Percentiles rank a stretch among this genome's conserved stretches.
Evolutionary conservation across 257 asterid species (phyloP).

Genomic region (Craterostigma plantagineum): DNA sequence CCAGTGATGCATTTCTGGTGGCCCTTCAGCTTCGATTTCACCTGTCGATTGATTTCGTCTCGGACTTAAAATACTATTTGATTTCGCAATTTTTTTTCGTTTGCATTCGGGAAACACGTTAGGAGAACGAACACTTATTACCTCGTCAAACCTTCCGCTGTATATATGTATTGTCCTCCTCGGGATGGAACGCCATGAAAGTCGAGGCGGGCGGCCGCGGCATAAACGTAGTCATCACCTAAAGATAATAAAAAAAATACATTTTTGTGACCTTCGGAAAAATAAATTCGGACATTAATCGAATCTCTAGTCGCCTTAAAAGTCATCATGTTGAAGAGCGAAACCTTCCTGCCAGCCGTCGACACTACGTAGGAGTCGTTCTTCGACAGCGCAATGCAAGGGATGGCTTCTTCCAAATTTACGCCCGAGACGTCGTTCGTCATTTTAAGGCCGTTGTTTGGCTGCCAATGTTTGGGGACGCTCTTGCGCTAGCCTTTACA

Average conservation of each 20-base stretch:
- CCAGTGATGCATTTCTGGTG: constrained; percentile 88
- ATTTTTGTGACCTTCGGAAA: not conserved
- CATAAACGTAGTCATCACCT: constrained; percentile 98
- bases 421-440: constrained; percentile 61
- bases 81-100: no score
- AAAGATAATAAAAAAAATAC: constrained; percentile 5
- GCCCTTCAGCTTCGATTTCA: constrained; percentile 84
- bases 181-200: constrained; percentile 84
- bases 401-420: constrained; percentile 70
- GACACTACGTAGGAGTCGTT: constrained; percentile 98
- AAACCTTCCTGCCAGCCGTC: constrained; percentile 93
- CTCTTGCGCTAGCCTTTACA: constrained; percentile 4
- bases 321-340: constrained; percentile 97
- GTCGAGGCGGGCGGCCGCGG: constrained; percentile 98
- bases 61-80: no score
- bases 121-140: no score
- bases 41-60: no score
- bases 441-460: constrained; percentile 66
- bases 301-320: constrained; percentile 41
- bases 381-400: constrained; percentile 87
- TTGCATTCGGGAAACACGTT: no score
- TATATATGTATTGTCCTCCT: constrained; percentile 70
- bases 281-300: not conserved
- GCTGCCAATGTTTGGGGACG: constrained; percentile 82
- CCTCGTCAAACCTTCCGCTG: constrained; percentile 91